phyloP scores from a whole-genome alignment of 2,329 filamentous ascomycete species.

The Pseudogymnoascus sp. region DNA sequence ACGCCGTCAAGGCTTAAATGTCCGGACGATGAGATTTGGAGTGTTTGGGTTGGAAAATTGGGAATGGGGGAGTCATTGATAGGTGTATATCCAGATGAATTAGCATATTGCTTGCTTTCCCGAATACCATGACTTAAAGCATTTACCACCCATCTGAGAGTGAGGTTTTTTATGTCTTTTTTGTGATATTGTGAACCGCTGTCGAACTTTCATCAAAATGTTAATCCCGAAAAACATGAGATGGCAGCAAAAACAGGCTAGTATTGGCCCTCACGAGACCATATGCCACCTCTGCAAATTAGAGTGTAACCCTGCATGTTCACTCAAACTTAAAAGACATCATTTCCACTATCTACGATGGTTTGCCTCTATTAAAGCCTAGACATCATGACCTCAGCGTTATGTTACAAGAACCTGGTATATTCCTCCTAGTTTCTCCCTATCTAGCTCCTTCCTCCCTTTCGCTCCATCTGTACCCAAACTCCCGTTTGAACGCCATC shows the following conservation, averaged over 20 bases:
- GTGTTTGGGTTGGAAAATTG: constrained; percentile 9
- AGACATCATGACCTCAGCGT: neutral
- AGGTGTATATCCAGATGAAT: constrained; percentile 10
- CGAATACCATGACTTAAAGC: constrained; percentile 10
- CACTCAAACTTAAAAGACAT: neutral
- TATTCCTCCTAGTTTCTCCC: constrained; percentile 8
- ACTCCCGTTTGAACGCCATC: constrained; percentile 2
- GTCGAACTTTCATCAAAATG: neutral
- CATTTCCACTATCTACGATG: neutral
- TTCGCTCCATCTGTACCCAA: constrained; percentile 2
- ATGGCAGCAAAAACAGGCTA: neutral
- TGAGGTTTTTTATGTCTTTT: neutral
- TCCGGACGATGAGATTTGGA: constrained; percentile 28
- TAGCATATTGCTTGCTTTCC: constrained; percentile 9
- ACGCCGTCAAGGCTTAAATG: constrained; percentile 74
- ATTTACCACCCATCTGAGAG: neutral
- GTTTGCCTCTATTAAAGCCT: neutral
- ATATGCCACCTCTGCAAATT: neutral
- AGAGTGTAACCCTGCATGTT: neutral
- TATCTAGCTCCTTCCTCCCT: neutral
- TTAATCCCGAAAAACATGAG: neutral
- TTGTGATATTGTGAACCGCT: neutral
- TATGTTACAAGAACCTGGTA: constrained; percentile 8
- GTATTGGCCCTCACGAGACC: neutral
- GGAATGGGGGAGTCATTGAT: constrained; percentile 6